Evolutionary conservation across 441 rosid species (phyloP).

Genomic region (Brassica balearica): DNA sequence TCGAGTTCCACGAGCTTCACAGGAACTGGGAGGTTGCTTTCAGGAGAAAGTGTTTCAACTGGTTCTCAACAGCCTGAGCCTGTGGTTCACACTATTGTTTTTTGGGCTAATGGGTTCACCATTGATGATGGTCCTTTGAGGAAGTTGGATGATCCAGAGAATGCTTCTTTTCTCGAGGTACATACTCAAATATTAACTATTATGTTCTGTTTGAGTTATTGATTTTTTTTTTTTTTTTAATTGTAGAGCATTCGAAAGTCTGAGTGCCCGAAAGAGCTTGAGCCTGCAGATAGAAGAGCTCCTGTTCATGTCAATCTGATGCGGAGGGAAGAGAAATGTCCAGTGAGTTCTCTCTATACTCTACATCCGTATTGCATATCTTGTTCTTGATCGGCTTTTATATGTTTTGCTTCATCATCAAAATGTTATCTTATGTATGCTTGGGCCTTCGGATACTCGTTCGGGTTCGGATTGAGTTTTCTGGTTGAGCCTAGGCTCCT

Average conservation of each 20-base stretch:
- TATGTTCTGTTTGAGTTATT: slow-evolving; percentile 7
- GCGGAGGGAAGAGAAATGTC: slow-evolving; percentile 76
- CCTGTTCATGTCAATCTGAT: slow-evolving; percentile 86
- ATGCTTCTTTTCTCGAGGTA: slow-evolving; percentile 95
- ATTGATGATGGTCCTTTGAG: slow-evolving; percentile 93
- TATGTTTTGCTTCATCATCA: neutral
- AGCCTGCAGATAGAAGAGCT: slow-evolving; percentile 50
- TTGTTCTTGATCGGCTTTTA: neutral
- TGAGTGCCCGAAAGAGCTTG: slow-evolving; percentile 94
- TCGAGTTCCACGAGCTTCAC: slow-evolving; percentile 83
- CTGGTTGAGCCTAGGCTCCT: neutral
- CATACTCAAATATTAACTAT: too few species aligned
- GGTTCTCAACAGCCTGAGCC: slow-evolving; percentile 88
- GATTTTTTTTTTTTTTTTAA: slow-evolving; percentile 4
- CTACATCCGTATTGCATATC: neutral
- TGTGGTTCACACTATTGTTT: slow-evolving; percentile 82
- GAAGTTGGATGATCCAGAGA: slow-evolving; percentile 93
- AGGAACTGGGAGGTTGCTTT: slow-evolving; percentile 88
- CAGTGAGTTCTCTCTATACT: slow-evolving; percentile 58
- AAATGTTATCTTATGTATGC: neutral
- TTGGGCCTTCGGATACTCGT: neutral
- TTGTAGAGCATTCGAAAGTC: slow-evolving; percentile 86
- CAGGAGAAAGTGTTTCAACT: slow-evolving; percentile 79
- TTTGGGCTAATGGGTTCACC: slow-evolving; percentile 96
- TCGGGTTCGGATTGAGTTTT: neutral